Evolutionary conservation across 371 early-diverging fungal genomes (phyloP), one percentile per base, ranked within the genome.

Genomic region (Mortierella sp.): DNA sequence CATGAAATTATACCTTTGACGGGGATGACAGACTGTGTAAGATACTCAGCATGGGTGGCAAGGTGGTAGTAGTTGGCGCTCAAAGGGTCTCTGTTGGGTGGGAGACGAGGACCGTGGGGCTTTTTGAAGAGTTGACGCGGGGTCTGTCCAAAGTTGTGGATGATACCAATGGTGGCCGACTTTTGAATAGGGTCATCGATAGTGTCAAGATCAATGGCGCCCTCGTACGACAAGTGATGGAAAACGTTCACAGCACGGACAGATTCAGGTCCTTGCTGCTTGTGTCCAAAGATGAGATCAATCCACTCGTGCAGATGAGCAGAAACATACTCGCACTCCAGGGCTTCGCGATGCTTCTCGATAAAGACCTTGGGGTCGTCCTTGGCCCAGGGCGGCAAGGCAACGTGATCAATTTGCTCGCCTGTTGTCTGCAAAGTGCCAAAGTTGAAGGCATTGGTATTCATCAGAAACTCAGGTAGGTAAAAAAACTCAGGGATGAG

Each of bases 81-180:
- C 71, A 88, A 52, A 2, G 89, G 88, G 54, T 91, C 92, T 19
- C 80, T 79, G 48, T 85, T 84, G 9, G 84, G 75, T 13, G 89
- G 83, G 4, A 81, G 71, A 54, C 94, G 88, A 6, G 88, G 79
- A 42, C 95, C 94, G 88, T 97, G 97, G 0, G 97, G 95, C 79
- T 91, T 92, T 70, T 90, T 93, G 79, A 97, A 97, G 34, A 97
- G 80, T 75, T 97, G 97, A 8, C 94, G 89, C 24, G 97, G 97
- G 0, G 97, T 98, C 87, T 98, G 98, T 4, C 99, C 99, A 94
- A 98, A 98, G 87, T 98, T 97, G 82, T 97, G 94, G 76, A 98
- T 98, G 76, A 95, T 95, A 79, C 96, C 97, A 76, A 97, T 97
- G 2, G 97, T 96, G 9, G 97, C 97, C 4, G 96, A 94, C 72